Conservation (phyloP, 2,329 filamentous ascomycete species). For the Pseudogymnoascus sp. region DNA sequence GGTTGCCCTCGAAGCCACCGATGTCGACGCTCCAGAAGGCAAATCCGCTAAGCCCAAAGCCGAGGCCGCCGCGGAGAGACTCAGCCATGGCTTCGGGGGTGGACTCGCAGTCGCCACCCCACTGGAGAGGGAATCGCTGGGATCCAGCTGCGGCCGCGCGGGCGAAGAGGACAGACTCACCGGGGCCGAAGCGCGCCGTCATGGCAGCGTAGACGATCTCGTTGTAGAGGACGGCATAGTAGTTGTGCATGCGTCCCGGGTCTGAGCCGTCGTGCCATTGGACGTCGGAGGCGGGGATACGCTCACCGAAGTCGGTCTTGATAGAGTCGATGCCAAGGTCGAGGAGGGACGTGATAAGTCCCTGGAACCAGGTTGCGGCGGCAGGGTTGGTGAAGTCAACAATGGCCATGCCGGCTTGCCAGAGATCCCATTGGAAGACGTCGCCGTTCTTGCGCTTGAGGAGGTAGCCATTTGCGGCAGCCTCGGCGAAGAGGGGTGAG, state of each 20-base stretch:
- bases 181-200: constrained; percentile 37
- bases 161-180: constrained; percentile 49
- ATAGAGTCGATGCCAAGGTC: constrained; percentile 51
- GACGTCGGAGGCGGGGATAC: constrained; percentile 47
- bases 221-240: constrained; percentile 54
- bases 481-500: constrained; percentile 48
- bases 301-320: constrained; percentile 56
- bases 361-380: constrained; percentile 46
- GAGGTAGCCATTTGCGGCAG: constrained; percentile 47
- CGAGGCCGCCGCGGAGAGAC: constrained; percentile 49
- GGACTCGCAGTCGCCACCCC: constrained; percentile 56
- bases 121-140: constrained; percentile 50
- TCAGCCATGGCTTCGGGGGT: constrained; percentile 55
- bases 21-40: constrained; percentile 55
- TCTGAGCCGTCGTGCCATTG: constrained; percentile 45
- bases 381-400: constrained; percentile 55
- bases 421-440: constrained; percentile 56
- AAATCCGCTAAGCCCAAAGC: constrained; percentile 47
- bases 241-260: constrained; percentile 54
- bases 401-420: constrained; percentile 56
- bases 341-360: constrained; percentile 44
- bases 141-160: constrained; percentile 49
- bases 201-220: constrained; percentile 48
- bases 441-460: constrained; percentile 50
- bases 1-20: constrained; percentile 52